Base-by-base conservation (phyloP, 1,139 yeast species). In the Yamadazyma oceani region DNA sequence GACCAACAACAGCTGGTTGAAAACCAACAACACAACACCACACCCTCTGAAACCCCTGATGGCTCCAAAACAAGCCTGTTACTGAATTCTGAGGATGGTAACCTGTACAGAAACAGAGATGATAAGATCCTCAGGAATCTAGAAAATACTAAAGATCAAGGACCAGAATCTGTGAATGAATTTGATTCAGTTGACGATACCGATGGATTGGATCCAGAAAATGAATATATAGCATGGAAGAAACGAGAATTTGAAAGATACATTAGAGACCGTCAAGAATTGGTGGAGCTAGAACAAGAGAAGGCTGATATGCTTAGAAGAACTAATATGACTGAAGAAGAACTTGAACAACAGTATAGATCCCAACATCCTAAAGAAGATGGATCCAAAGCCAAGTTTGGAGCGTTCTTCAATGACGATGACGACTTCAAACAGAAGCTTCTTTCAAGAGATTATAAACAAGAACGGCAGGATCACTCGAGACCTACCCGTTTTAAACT, bases 171-270 rank as follows among this genome's bases (percentile, higher is more conserved):
- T 14, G 36, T 26, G 13, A 32, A 32, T 36, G 38, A 40, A 16
- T 48, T 42, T 34, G 61, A 62, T 35, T 69, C 66, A 0, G 53
- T 66, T 1, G 70, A 66, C 43, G 77, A 71, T 45, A 57, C 64
- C 2, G 77, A 71, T 42, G 47, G 43, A 8, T 12, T 64, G 8
- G 63, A 69, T 32, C 71, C 73, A 0, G 68, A 65, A 42, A 39
- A 30, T 17, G 77, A 71, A 46, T 66, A 54, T 42, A 45, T 43
- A 13, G 57, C 46, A n/a, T 71, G 76, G 77, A 53, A 50, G 40
- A 42, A 35, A 28, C 55, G 77, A 15, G 74, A 69, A 39, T 45
- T 40, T 28, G 37, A 26, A 3, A 44, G 76, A 28, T 57, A 51
- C 36, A 40, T 46, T 7, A 52, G 73, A 31, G 73, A 69, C 41